phyloP scores from a whole-genome alignment of 805 yeast species.

The Kockiozyma suomiensis region DNA sequence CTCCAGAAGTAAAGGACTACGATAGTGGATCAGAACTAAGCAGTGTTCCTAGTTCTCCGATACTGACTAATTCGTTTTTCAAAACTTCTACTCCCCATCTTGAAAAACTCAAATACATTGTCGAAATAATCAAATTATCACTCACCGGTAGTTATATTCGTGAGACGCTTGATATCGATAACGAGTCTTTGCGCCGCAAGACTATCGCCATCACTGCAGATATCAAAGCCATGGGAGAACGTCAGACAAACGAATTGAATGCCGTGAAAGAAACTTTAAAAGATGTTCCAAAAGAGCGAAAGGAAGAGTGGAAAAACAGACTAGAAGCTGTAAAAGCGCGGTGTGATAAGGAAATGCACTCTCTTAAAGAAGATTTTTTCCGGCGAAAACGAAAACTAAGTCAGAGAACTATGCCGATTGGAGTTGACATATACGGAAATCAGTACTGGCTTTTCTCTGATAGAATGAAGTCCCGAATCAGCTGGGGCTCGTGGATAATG shows the following conservation, averaged over 20 bases:
- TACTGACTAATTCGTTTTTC: conserved; percentile 8
- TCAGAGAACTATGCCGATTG: conserved; percentile 42
- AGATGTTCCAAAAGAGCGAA: conserved; percentile 31
- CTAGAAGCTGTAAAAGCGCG: conserved; percentile 38
- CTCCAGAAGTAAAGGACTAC: not conserved
- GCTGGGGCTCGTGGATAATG: conserved; percentile 45
- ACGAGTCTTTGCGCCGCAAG: conserved; percentile 39
- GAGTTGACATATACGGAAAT: conserved; percentile 42
- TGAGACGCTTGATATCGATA: conserved; percentile 41
- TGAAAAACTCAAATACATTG: conserved; percentile 38
- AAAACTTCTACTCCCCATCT: conserved; percentile 35
- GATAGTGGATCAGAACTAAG: conserved; percentile 11
- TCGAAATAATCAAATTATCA: conserved; percentile 38
- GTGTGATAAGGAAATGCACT: conserved; percentile 36
- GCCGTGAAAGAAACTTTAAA: conserved; percentile 35
- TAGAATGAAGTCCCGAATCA: conserved; percentile 36
- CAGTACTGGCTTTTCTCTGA: conserved; percentile 45
- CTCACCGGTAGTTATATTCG: conserved; percentile 44
- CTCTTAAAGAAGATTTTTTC: conserved; percentile 39
- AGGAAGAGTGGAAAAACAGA: conserved; percentile 37
- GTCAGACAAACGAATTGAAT: conserved; percentile 33
- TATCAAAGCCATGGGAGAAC: conserved; percentile 37
- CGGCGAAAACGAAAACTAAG: conserved; percentile 39
- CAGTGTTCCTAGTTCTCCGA: conserved; percentile 10
- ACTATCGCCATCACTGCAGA: conserved; percentile 38